A percentile compares a stretch with the other conserved stretches of the same genome.
Evolutionary conservation across 768 basidiomycete genomes (phyloP).

Genomic region (Termitomyces sp.): DNA sequence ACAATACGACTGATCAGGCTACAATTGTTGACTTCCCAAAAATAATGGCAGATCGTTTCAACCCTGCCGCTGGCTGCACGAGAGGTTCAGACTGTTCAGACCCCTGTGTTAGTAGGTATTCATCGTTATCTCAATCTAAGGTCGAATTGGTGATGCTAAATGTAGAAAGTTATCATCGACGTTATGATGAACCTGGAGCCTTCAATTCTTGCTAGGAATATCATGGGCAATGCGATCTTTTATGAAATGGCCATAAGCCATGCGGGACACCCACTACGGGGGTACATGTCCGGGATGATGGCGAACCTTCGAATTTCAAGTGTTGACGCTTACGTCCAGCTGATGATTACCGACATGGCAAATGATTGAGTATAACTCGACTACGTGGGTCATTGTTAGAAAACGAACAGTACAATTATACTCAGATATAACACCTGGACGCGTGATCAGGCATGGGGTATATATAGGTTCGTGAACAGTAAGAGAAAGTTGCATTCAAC

Average conservation of each 20-base stretch:
- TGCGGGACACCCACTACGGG: conserved; percentile 60
- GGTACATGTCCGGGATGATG: conserved; percentile 63
- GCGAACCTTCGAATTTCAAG: conserved; percentile 20
- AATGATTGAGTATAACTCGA: conserved; percentile 62
- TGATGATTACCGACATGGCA: conserved; percentile 38
- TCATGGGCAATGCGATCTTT: conserved; percentile 57
- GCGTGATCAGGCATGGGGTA: conserved; percentile 68
- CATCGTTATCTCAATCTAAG: not conserved
- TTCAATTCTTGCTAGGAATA: conserved; percentile 49
- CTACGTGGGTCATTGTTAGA: conserved; percentile 53
- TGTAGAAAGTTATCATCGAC: conserved; percentile 63
- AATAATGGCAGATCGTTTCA: conserved; percentile 53
- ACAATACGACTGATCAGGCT: conserved; percentile 48
- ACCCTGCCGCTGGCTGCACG: conserved; percentile 57
- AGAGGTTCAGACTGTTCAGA: conserved; percentile 62
- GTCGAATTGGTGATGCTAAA: not conserved
- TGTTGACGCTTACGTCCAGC: not conserved
- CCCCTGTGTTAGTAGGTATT: conserved; percentile 36
- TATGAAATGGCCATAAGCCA: conserved; percentile 57
- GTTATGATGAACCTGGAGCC: conserved; percentile 80
- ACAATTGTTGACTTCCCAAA: conserved; percentile 55
- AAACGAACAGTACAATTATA: conserved; percentile 60
- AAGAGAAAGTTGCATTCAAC: conserved; percentile 18
- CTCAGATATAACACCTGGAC: conserved; percentile 66
- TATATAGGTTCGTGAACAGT: conserved; percentile 70